Conservation (phyloP, 169 alveolate species). For the Plasmodium gaboni region DNA sequence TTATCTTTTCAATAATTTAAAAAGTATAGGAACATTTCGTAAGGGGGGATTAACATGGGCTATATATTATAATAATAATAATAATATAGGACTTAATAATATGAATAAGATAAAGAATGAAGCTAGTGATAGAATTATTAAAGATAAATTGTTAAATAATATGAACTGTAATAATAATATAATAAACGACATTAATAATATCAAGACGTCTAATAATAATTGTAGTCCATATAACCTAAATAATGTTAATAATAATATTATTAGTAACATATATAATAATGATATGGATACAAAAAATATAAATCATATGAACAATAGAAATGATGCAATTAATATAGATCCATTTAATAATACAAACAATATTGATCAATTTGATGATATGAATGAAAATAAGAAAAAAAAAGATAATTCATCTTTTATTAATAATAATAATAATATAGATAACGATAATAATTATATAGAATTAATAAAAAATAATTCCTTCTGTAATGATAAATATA, state of each 20-base stretch:
- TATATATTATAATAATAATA: conserved; percentile 11
- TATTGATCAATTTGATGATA: too few species aligned
- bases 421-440: not conserved
- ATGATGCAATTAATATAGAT: conserved; percentile 13
- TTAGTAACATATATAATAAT: not conserved
- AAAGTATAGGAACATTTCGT: conserved; percentile 46
- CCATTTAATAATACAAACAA: too few species aligned
- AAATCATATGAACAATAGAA: not conserved
- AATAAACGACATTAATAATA: not conserved
- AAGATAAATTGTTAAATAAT: not conserved
- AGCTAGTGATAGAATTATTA: not conserved
- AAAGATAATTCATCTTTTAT: not conserved
- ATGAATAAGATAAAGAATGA: not conserved
- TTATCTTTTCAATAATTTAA: conserved; percentile 28
- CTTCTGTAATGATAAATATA: conserved; percentile 45
- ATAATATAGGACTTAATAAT: not conserved
- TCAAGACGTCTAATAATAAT: not conserved
- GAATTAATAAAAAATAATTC: conserved; percentile 46
- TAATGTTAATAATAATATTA: not conserved
- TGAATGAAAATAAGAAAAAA: not conserved
- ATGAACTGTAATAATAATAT: not conserved
- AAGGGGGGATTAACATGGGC: conserved; percentile 86
- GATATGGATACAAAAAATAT: not conserved
- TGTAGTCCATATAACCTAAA: not conserved
- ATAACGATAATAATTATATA: conserved; percentile 6